Conservation (phyloP, 2,329 filamentous ascomycete genomes). For the Colletotrichum liriopes region DNA sequence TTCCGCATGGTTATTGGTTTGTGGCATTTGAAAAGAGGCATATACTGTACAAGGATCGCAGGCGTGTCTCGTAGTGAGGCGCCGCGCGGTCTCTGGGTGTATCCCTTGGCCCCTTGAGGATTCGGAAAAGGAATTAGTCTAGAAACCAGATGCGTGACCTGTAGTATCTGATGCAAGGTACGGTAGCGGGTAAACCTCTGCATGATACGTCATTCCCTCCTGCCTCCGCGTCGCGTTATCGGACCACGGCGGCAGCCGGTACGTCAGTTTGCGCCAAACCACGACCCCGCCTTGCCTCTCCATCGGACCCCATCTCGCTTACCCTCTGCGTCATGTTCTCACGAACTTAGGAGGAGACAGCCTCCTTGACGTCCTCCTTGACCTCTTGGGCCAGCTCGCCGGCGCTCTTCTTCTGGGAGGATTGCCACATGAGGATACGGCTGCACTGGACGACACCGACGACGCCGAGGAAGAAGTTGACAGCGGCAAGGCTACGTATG, state of each 20-base stretch:
- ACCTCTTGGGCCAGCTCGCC: slow-evolving; percentile 56
- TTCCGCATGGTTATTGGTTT: slow-evolving; percentile 1
- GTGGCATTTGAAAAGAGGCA: slow-evolving; percentile 6
- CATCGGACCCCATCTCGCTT: neutral
- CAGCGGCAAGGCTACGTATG: slow-evolving; percentile 80
- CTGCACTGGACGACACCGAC: slow-evolving; percentile 87
- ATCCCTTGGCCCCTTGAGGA: slow-evolving; percentile 5
- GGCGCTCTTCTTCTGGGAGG: slow-evolving; percentile 69
- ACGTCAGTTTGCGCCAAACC: slow-evolving; percentile 9
- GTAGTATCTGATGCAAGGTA: slow-evolving; percentile 1
- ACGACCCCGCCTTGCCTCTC: neutral
- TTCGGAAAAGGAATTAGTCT: slow-evolving; percentile 8
- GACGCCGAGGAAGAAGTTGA: slow-evolving; percentile 97
- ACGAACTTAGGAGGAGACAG: slow-evolving; percentile 38
- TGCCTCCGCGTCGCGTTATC: slow-evolving; percentile 11
- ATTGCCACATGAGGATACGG: slow-evolving; percentile 80
- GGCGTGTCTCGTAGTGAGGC: slow-evolving; percentile 6
- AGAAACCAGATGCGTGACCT: slow-evolving; percentile 3
- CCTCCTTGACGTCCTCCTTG: slow-evolving; percentile 56
- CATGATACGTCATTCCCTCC: neutral
- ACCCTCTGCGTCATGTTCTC: neutral
- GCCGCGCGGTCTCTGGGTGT: neutral
- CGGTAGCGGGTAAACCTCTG: neutral
- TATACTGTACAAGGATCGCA: slow-evolving; percentile 20
- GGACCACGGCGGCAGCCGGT: slow-evolving; percentile 6